Base-by-base conservation (phyloP, 768 basidiomycete genomes). In the Dendrothele bispora region DNA sequence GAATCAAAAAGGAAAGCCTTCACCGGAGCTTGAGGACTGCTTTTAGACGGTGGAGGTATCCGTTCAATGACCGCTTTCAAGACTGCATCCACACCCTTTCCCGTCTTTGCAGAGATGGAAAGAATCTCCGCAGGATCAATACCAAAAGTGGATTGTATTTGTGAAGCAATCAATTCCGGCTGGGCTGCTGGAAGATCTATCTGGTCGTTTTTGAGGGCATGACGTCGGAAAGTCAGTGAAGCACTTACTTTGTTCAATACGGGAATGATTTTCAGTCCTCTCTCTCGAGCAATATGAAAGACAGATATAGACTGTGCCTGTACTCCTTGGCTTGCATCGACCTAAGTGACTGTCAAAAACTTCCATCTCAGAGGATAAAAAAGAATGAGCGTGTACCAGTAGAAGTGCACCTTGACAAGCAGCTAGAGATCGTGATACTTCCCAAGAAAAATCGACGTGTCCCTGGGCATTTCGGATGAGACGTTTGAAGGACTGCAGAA, bases 251-350 rank as follows among this genome's bases (percentile, higher is more conserved):
- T 98, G 73, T 97, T 98, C 28, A 97, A 71, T 18, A 98, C 88
- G 8, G 95, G 93, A 39, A 97, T 87, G 39, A 97, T 87, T 32
- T 75, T 84, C 24, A 95, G 67, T 2, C 88, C 85, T 29, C 84
- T 76, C 60, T 95, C 91, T 61, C 73, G 76, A 4, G 95, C 95
- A 38, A 86, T 82, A 55, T 95, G 91, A 56, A 89, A 95, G 4
- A 98, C 95, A 1, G 91, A 95, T 44, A 99, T 83, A 12, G 95
- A 93, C 67, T 99, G 97, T 0, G 97, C 97, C 67, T 99, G 97
- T 7, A 99, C 85, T 15, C 97, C 97, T 72, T 95, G 95, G 43
- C 91, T 92, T n/a, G 92, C 91, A 61, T 99, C 97, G 2, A 98
- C 94, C 57, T 98, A 69, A 7, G 80, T 60, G 27, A 28, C 21